A percentile compares a stretch with the other conserved stretches of the same genome.
Conservation (phyloP, 495 filamentous ascomycete genomes). For the Oidiodendron maius region DNA sequence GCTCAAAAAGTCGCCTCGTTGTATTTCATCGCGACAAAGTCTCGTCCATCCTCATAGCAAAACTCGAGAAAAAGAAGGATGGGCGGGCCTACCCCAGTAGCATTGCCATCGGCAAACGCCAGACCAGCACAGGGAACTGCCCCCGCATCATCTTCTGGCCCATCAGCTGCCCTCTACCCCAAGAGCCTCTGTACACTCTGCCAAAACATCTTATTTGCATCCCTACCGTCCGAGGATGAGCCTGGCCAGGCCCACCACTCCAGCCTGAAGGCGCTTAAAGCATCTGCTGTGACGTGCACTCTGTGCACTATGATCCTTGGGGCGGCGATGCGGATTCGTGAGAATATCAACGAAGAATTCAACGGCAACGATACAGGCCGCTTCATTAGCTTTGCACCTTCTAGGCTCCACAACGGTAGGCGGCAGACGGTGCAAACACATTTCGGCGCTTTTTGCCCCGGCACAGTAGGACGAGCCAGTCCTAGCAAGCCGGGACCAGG, state of each 20-base stretch:
- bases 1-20: too few relatives aligned
- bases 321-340: neutral
- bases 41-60: too few relatives aligned
- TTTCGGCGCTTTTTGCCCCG: too few relatives aligned
- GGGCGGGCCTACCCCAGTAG: too few relatives aligned
- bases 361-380: neutral
- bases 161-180: too few relatives aligned
- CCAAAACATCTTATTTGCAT: neutral
- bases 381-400: neutral
- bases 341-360: neutral
- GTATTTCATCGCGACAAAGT: too few relatives aligned
- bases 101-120: too few relatives aligned
- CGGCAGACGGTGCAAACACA: neutral
- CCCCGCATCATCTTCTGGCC: too few relatives aligned
- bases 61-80: too few relatives aligned
- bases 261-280: neutral
- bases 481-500: too few relatives aligned
- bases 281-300: neutral
- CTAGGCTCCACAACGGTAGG: neutral
- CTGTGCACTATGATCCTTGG: neutral
- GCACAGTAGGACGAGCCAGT: too few relatives aligned
- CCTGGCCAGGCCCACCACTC: neutral
- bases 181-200: neutral
- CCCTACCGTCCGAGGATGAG: constrained; percentile 13
- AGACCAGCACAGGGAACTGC: too few relatives aligned